A percentile compares a stretch with the other conserved stretches of the same genome.
Conservation (phyloP, 768 basidiomycete genomes). For the Boletus bicolor region DNA sequence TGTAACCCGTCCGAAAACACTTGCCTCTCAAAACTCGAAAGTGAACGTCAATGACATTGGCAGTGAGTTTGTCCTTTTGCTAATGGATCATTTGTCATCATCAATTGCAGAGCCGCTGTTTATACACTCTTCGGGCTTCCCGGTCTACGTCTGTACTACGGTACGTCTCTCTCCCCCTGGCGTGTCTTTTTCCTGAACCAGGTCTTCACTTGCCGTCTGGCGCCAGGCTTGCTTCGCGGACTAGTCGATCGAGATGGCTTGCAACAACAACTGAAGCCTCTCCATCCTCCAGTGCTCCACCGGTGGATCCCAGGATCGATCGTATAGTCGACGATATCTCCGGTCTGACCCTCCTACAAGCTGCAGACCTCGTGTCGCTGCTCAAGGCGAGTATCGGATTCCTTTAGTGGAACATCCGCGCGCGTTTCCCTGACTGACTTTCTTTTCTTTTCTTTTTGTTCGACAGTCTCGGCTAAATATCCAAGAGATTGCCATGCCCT, state of each 20-base stretch:
- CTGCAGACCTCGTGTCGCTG: constrained; percentile 87
- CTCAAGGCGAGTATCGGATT: constrained; percentile 65
- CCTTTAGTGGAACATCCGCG: background rate
- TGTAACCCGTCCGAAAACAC: constrained; percentile 9
- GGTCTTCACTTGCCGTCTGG: background rate
- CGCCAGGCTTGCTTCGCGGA: constrained; percentile 23
- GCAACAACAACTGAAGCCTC: constrained; percentile 48
- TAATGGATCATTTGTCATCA: background rate
- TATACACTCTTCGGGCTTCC: constrained; percentile 17
- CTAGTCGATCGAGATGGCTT: constrained; percentile 49
- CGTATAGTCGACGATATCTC: constrained; percentile 94
- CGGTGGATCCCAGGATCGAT: constrained; percentile 61
- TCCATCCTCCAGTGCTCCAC: constrained; percentile 39
- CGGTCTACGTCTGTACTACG: constrained; percentile 16
- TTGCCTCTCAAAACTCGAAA: constrained; percentile 7
- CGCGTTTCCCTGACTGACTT: background rate
- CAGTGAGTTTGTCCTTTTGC: constrained; percentile 17
- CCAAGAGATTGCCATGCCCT: constrained; percentile 92
- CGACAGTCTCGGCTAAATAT: constrained; percentile 87
- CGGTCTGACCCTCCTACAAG: constrained; percentile 82
- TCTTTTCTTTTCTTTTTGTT: background rate
- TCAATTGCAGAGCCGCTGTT: constrained; percentile 20
- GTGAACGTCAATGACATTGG: constrained; percentile 26
- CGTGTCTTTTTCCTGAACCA: background rate
- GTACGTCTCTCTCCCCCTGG: constrained; percentile 1